Percentiles rank a stretch among this genome's conserved stretches.
Conservation (phyloP, 805 yeast species). For the Torulaspora indica region DNA sequence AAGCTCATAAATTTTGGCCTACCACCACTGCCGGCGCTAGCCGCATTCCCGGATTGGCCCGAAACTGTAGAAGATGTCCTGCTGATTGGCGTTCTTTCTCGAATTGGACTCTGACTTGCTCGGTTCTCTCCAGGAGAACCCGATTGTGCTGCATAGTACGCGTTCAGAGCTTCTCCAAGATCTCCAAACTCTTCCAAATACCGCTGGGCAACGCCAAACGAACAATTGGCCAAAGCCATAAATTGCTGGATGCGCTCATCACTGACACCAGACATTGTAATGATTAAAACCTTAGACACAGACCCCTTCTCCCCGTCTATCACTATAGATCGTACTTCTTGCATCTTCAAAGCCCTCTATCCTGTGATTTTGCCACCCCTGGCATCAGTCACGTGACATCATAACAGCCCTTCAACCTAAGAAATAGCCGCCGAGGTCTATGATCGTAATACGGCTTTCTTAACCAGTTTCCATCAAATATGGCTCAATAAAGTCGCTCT, state of each 20-base stretch:
- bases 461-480: too few species aligned
- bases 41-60: conserved; percentile 5
- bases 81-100: conserved; percentile 4
- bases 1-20: conserved; percentile 38
- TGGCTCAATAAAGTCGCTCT: too few species aligned
- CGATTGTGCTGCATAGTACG: conserved; percentile 25
- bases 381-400: background rate
- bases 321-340: background rate
- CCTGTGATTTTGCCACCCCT: conserved; percentile 11
- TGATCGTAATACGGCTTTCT: background rate
- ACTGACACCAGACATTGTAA: conserved; percentile 17
- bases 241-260: conserved; percentile 35
- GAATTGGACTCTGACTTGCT: conserved; percentile 5
- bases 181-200: conserved; percentile 35
- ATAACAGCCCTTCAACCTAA: background rate
- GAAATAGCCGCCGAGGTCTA: background rate
- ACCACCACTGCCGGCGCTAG: conserved; percentile 6
- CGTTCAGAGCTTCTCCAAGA: conserved; percentile 29
- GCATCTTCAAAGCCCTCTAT: background rate
- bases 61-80: conserved; percentile 13
- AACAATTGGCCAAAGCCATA: conserved; percentile 38
- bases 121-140: conserved; percentile 7
- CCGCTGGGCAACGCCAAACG: conserved; percentile 38
- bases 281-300: too few species aligned
- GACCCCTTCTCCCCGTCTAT: too few species aligned